phyloP scores from a whole-genome alignment of 768 basidiomycete genomes.

The Mycena venus region DNA sequence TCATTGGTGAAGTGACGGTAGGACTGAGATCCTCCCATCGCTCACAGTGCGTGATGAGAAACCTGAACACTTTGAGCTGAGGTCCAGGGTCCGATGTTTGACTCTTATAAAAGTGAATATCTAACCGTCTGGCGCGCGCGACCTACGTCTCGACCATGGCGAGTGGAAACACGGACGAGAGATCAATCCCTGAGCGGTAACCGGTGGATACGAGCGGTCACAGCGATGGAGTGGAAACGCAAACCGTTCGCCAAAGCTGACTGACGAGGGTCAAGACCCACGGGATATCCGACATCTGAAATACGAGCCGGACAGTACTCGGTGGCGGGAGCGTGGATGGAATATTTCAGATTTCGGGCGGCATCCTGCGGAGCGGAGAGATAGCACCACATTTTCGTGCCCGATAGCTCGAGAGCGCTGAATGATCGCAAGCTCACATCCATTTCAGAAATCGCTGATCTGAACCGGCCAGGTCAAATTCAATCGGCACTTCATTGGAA shows the following conservation, averaged over 20 bases:
- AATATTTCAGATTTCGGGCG: slow-evolving; percentile 15
- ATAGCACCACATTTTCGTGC: not conserved
- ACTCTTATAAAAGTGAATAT: not conserved
- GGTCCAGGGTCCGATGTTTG: not conserved
- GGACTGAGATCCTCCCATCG: not conserved
- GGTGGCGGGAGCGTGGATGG: not conserved
- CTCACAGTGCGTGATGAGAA: not conserved
- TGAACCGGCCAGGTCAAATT: not conserved
- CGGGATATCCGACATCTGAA: not conserved
- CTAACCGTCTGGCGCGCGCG: not conserved
- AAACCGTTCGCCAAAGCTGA: not conserved
- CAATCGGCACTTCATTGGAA: not conserved
- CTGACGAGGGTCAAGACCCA: not conserved
- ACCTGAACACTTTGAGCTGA: not conserved
- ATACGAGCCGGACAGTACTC: not conserved
- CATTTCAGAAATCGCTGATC: not conserved
- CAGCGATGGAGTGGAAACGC: slow-evolving; percentile 2
- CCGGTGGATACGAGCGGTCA: not conserved
- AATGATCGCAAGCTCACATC: not conserved
- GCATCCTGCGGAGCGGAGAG: slow-evolving; percentile 8
- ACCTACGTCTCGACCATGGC: not conserved
- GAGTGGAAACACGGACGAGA: too few species aligned
- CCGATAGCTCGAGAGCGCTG: not conserved
- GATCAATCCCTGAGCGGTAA: not conserved
- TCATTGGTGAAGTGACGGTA: not conserved